These are phyloP conservation scores for Typha latifolia DNA, from an alignment of 176 grass and related monocot species.

Conservation along the genomic window DNA sequence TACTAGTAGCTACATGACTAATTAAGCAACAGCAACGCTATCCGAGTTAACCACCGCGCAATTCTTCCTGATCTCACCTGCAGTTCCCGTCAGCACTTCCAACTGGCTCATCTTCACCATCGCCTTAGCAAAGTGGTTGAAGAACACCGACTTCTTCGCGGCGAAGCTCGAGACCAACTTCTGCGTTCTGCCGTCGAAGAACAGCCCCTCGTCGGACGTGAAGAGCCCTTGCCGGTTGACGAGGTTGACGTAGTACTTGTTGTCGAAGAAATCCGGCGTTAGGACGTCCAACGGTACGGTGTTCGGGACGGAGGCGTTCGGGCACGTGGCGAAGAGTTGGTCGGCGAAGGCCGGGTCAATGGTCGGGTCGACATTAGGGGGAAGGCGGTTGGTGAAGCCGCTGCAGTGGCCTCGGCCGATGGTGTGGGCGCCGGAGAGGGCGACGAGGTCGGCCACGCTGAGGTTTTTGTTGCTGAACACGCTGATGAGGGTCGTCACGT, in stretches of 20 bases:
- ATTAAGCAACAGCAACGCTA: too few relatives aligned
- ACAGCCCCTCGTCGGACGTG: constrained; percentile 36
- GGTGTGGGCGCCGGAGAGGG: too few relatives aligned
- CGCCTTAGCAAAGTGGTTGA: constrained; percentile 29
- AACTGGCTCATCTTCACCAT: constrained; percentile 42
- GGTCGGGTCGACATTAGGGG: neutral
- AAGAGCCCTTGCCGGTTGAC: constrained; percentile 25
- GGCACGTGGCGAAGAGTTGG: constrained; percentile 22
- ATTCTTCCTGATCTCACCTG: constrained; percentile 30
- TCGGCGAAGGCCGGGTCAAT: constrained; percentile 15
- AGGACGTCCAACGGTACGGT: constrained; percentile 20
- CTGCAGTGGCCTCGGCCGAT: constrained; percentile 27
- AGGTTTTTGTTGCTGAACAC: constrained; percentile 18
- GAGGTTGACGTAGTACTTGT: constrained; percentile 47
- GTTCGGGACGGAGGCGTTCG: neutral
- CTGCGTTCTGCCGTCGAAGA: constrained; percentile 12
- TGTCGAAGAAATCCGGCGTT: constrained; percentile 40
- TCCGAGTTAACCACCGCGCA: constrained; percentile 6
- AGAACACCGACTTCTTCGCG: constrained; percentile 31
- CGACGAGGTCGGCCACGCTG: constrained; percentile 28
- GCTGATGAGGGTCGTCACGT: neutral
- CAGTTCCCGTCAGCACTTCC: constrained; percentile 24
- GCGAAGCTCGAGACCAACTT: constrained; percentile 19
- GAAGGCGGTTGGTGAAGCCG: constrained; percentile 23
- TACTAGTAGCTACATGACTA: too few relatives aligned